Evolutionary conservation across 2,329 filamentous ascomycete genomes (phyloP).

Genomic region (Phoma sp.): DNA sequence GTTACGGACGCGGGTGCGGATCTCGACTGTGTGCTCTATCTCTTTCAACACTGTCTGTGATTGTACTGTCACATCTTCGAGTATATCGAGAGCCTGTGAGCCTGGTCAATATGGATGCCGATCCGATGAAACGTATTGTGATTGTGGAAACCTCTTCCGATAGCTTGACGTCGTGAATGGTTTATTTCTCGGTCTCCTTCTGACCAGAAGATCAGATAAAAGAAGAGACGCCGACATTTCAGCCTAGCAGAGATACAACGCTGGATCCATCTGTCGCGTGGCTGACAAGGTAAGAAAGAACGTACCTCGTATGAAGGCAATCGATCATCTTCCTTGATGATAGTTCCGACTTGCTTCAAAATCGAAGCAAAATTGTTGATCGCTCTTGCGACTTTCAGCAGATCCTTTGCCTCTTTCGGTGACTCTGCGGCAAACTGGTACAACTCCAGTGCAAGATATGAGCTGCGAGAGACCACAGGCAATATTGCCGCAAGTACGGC

Average conservation of each 20-base stretch:
- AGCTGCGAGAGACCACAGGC: conserved; percentile 41
- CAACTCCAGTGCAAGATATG: conserved; percentile 41
- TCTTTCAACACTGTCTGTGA: conserved; percentile 36
- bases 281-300: not conserved
- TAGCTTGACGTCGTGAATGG: too few relatives aligned
- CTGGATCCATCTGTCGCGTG: not conserved
- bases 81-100: conserved; percentile 37
- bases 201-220: too few relatives aligned
- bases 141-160: too few relatives aligned
- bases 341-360: conserved; percentile 47
- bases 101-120: not conserved
- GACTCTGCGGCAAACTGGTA: conserved; percentile 39
- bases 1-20: conserved; percentile 6
- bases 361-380: conserved; percentile 45
- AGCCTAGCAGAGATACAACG: not conserved
- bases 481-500: conserved; percentile 45
- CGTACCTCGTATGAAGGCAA: conserved; percentile 45
- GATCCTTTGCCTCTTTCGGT: conserved; percentile 31
- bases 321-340: conserved; percentile 47
- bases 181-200: too few relatives aligned
- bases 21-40: conserved; percentile 33
- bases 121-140: too few relatives aligned
- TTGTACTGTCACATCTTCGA: conserved; percentile 44
- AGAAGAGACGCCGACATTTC: not conserved
- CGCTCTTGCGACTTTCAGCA: conserved; percentile 39